Base-by-base conservation (phyloP, 2,329 filamentous ascomycete species). In the Amphichorda felina region DNA sequence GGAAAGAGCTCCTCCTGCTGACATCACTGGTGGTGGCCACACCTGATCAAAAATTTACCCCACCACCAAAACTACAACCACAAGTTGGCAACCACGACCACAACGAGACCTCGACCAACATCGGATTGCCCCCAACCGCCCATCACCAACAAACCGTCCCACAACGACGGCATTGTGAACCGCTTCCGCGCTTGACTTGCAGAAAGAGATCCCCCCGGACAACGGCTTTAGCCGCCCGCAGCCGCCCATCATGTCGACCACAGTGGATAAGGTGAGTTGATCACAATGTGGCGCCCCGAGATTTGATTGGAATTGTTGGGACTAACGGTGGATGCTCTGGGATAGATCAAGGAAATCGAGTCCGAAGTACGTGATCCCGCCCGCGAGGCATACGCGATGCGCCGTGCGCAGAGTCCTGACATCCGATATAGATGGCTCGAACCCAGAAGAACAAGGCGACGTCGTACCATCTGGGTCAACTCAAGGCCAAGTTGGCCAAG, bases 381-480 rank as follows among this genome's bases (percentile, higher is more conserved):
- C 29, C 16, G 17, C 15, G 16, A 31, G n/a, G 29, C 16, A 31
- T 9, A 3, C 8, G 28, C 28, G 17, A 31, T 19, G 17, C 18
- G 15, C 29, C 29, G 8, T 31, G 29, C 17, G 29, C 17, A 16
- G 28, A 9, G n/a, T 31, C 21, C 21, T 24, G 10, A 24, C 21
- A 6, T 24, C 10, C 21, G 21, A 5, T 18, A 31, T 45, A 89
- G 80, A 95, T 95, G 89, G 85, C 87, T 68, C 75, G 75, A 64
- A 95, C 88, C 54, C 88, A 96, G 61, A 95, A 95, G 68, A 95
- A 95, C 64, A 95, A 95, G 68, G 83, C 82, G 36, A 94, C 87
- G 10, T 88, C 86, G 33, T 94, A 79, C 60, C 88, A 95, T 72
- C 68, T 95, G 60, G 87, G 85, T 62, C 89, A 96, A 64, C 68